Evolutionary conservation across 2,329 filamentous ascomycete species (phyloP), one percentile per base, ranked within the genome.

Genomic region (Exophiala alcalophila): DNA sequence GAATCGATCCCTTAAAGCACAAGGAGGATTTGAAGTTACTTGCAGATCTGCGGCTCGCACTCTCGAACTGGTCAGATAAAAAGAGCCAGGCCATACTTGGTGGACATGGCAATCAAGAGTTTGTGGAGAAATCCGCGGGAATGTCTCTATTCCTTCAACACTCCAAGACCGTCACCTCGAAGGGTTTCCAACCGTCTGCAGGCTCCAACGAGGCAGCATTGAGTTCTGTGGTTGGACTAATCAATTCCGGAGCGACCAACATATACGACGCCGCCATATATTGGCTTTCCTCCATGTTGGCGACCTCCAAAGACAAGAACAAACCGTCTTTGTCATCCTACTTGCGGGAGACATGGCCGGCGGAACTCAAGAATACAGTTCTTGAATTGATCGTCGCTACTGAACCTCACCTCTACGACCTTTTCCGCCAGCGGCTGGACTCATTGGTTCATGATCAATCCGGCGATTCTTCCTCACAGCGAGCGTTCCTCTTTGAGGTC

Each of bases 131-230:
- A n/a, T 68, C 74, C 9, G 65, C 67, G 40, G 69, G 73, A 32
- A 67, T 65, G 47, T 70, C 73, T 38, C 69, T 76, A 4, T 79
- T 79, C 45, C 62, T 78, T n/a, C 75, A 77, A 27, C 73, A 78
- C 54, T 72, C 75, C 2, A 74, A 71, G 40, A 66, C 70, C 44
- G 59, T 62, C 27, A 60, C 56, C 20, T 66, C 66, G 24, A 70
- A 69, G 44, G 54, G 61, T 1, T 61, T 62, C 18, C 52, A 58
- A 4, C 68, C 66, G 18, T 61, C 66, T 18, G 44, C 61, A n/a
- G 57, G 74, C 12, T 57, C 59, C 12, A 65, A 64, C 26, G 59
- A 63, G n/a, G 56, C 61, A 15, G 57, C 61, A 12, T 38, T 72
- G 8, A 56, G 60, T 15, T 27, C 43, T 2, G 73, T 80, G 44